These are phyloP conservation scores for Falciphora oryzae DNA, from an alignment of 2,329 filamentous ascomycete genomes.

Conservation along the genomic window DNA sequence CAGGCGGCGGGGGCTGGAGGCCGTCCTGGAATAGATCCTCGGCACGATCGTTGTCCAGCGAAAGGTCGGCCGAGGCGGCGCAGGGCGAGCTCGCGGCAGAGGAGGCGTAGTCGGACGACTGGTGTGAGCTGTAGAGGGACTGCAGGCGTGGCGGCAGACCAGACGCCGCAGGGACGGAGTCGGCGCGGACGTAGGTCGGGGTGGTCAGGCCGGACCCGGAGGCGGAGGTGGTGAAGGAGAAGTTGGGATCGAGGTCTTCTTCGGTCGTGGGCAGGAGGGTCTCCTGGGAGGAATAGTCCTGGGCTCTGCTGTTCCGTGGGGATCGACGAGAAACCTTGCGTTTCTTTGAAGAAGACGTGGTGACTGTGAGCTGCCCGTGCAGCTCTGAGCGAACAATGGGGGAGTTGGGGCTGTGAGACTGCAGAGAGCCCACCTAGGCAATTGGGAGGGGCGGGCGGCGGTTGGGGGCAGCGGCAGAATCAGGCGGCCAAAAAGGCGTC, in stretches of 20 bases:
- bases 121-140: conserved; percentile 33
- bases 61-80: conserved; percentile 51
- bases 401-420: not conserved
- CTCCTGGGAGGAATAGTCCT: conserved; percentile 29
- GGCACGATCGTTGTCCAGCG: conserved; percentile 49
- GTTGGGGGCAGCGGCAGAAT: not conserved
- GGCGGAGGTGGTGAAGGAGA: conserved; percentile 42
- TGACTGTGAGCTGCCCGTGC: conserved; percentile 62
- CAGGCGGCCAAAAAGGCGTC: not conserved
- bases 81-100: conserved; percentile 54
- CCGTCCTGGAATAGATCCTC: conserved; percentile 37
- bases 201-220: conserved; percentile 30
- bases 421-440: not conserved
- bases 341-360: conserved; percentile 70
- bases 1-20: conserved; percentile 21
- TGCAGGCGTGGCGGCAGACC: conserved; percentile 49
- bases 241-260: conserved; percentile 40
- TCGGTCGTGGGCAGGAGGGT: conserved; percentile 48
- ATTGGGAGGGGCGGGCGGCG: not conserved
- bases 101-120: conserved; percentile 43
- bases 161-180: conserved; percentile 36
- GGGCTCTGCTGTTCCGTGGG: conserved; percentile 30
- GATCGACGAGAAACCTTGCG: conserved; percentile 55
- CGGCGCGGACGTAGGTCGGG: conserved; percentile 34
- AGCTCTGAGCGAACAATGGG: conserved; percentile 39